These are phyloP conservation scores for Coniella vitis DNA, from an alignment of 2,329 filamentous ascomycete genomes.

Conservation along the genomic window DNA sequence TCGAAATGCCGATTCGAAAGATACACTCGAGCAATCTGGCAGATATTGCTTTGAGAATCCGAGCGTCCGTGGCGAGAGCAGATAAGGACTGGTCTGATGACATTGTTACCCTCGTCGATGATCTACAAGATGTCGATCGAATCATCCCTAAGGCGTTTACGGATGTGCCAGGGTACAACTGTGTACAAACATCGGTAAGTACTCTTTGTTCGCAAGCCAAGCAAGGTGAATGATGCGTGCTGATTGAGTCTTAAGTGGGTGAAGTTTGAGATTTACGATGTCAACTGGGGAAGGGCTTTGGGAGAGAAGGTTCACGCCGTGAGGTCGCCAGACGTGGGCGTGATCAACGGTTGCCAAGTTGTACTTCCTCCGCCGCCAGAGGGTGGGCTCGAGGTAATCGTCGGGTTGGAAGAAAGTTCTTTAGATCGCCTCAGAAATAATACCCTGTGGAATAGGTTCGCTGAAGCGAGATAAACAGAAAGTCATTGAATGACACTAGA, in stretches of 20 bases:
- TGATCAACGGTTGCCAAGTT: constrained; percentile 27
- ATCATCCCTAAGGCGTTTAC: constrained; percentile 28
- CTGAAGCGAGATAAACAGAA: too few relatives aligned
- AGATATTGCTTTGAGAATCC: constrained; percentile 28
- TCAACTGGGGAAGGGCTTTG: constrained; percentile 28
- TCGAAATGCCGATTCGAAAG: constrained; percentile 22
- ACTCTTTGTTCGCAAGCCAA: background rate
- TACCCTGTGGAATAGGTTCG: constrained; percentile 22
- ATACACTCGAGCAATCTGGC: constrained; percentile 26
- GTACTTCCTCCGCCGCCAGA: constrained; percentile 25
- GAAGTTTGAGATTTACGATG: constrained; percentile 25
- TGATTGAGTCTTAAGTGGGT: constrained; percentile 20
- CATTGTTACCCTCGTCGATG: constrained; percentile 25
- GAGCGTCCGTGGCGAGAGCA: constrained; percentile 25
- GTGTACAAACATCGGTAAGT: constrained; percentile 23
- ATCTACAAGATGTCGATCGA: constrained; percentile 25
- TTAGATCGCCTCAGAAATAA: constrained; percentile 24
- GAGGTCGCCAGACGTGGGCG: constrained; percentile 25
- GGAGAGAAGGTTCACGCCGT: constrained; percentile 25
- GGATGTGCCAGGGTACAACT: constrained; percentile 28
- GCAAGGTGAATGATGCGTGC: background rate
- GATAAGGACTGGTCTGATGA: constrained; percentile 27
- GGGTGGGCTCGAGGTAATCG: constrained; percentile 27
- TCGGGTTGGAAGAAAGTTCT: constrained; percentile 25
- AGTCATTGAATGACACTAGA: too few relatives aligned